These are phyloP conservation scores for Rostrohypoxylon terebratum DNA, from an alignment of 495 filamentous ascomycete genomes.

Conservation along the genomic window DNA sequence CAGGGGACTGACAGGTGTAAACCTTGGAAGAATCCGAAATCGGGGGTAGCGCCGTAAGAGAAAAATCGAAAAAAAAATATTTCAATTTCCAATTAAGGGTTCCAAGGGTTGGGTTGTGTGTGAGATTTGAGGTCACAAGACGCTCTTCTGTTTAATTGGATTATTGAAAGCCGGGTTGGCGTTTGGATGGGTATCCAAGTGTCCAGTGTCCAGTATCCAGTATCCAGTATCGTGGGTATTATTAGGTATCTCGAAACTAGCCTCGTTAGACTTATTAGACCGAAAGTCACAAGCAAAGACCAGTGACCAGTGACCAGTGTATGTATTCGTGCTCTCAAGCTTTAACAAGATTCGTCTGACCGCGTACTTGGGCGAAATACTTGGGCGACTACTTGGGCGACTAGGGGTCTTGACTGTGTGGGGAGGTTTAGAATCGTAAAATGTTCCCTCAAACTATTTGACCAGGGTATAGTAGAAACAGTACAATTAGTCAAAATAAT, in stretches of 20 bases:
- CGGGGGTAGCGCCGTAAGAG: conserved; percentile 27
- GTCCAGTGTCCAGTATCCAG: background rate
- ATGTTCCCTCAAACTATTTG: conserved; percentile 30
- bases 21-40: conserved; percentile 34
- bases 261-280: background rate
- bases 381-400: conserved; percentile 2
- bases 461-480: conserved; percentile 16
- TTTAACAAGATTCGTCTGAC: conserved; percentile 35
- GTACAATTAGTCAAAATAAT: too few species aligned
- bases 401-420: conserved; percentile 19
- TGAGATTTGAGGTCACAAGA: conserved; percentile 36
- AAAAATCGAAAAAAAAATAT: conserved; percentile 1
- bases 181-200: background rate
- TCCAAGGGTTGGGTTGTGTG: conserved; percentile 8
- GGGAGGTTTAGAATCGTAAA: conserved; percentile 18
- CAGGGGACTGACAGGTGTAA: conserved; percentile 12
- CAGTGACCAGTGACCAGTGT: too few species aligned
- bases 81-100: background rate
- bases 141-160: conserved; percentile 33
- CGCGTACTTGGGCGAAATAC: conserved; percentile 17
- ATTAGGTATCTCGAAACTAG: conserved; percentile 26
- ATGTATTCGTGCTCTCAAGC: conserved; percentile 21
- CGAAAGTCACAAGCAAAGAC: conserved; percentile 28
- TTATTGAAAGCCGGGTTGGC: background rate
- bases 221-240: conserved; percentile 14